These are phyloP conservation scores for Chlamydomonas sphaeroides DNA, from an alignment of 139 green algal genomes.

Conservation along the genomic window DNA sequence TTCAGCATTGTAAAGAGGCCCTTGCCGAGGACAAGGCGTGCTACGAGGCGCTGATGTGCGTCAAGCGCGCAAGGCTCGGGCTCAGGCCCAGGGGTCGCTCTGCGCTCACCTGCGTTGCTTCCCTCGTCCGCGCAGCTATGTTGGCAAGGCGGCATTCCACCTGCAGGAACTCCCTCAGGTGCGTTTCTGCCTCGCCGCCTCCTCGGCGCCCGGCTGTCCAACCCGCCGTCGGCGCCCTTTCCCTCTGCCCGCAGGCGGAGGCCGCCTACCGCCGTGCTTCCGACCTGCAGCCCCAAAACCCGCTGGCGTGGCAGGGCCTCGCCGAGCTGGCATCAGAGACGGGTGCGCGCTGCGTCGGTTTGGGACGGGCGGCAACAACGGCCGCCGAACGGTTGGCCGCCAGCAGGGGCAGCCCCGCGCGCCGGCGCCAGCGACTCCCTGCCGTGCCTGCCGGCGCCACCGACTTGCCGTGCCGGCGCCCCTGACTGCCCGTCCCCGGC, in stretches of 20 bases:
- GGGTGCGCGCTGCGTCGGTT: too few species aligned
- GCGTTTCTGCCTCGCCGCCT: not conserved
- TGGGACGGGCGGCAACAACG: too few species aligned
- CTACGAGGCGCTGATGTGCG: constrained; percentile 74
- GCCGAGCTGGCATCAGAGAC: constrained; percentile 67
- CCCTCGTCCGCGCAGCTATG: constrained; percentile 47
- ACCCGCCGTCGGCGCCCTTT: not conserved
- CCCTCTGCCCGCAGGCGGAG: constrained; percentile 51
- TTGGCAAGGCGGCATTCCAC: constrained; percentile 73
- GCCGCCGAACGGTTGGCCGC: too few species aligned
- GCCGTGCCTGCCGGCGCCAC: too few species aligned
- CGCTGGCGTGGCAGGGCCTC: constrained; percentile 77
- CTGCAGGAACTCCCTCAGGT: constrained; percentile 67
- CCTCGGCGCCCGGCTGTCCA: not conserved
- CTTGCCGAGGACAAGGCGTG: constrained; percentile 62
- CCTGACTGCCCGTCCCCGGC: too few species aligned
- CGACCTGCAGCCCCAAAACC: constrained; percentile 51
- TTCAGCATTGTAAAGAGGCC: constrained; percentile 70
- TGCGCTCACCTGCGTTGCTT: too few species aligned
- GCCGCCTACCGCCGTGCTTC: constrained; percentile 65
- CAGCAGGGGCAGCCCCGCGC: too few species aligned
- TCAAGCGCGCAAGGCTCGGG: too few species aligned
- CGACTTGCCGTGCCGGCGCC: too few species aligned
- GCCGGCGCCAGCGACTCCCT: too few species aligned
- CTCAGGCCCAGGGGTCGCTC: too few species aligned